Evolutionary conservation across 2,329 filamentous ascomycete species (phyloP), one percentile per base, ranked within the genome.

Genomic region (Clarireedia hainanense): DNA sequence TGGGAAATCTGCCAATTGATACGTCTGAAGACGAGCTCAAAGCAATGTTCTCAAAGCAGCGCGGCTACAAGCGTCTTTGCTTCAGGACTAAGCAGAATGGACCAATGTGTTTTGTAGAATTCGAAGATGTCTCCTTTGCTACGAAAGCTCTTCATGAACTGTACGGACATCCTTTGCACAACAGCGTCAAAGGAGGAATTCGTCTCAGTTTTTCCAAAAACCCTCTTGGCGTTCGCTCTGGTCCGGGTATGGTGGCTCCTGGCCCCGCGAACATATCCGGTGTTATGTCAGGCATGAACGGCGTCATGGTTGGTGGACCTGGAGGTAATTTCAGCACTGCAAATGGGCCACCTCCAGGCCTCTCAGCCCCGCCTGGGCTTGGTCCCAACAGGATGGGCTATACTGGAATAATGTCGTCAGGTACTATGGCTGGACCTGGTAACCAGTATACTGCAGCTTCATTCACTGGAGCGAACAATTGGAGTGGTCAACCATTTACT

Each of bases 91-190:
- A 97, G 75, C 83, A 89, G 62, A 96, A 96, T 64, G 92, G 92
- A 0, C 92, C 92, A 2, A 97, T 97, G 91, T 97, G 94, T 69
- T 97, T 97, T 71, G 94, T 99, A 39, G 94, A 99, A 71, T 99
- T 97, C 64, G 92, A 97, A 67, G 91, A 96, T 65, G 80, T 95
- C 10, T 88, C 89, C 1, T 92, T 90, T 67, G 92, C 94, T 0
- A 96, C 92, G 43, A 95, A 94, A 72, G 87, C 91, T 1, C 78
- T 97, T 2, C 84, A 91, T 61, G 90, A 96, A 56, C 78, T 97
- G 1, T 96, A 97, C 66, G 94, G 94, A 0, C 83, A 87, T 50
- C 84, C 82, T 49, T 79, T 97, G 34, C 90, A 91, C 69, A 96
- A 96, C 72, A 96, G 91, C 66, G 81, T 90, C 67, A 96, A 96